Evolutionary conservation across 495 filamentous ascomycete genomes (phyloP).

Genomic region (Haplographium delicatum): DNA sequence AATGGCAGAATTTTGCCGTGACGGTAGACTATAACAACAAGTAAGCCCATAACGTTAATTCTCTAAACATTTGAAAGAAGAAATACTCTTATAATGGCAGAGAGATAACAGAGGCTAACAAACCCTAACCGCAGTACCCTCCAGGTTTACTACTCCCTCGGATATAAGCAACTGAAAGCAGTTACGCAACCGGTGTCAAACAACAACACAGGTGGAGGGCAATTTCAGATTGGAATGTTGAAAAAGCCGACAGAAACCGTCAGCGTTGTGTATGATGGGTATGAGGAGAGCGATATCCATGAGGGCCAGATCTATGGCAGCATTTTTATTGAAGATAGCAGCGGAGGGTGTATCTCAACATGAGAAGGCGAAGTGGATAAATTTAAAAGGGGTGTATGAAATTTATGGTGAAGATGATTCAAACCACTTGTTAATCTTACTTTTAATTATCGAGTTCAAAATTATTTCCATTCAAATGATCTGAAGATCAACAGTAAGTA

Average conservation of each 20-base stretch:
- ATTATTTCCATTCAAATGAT: too few relatives aligned
- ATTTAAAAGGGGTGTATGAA: too few relatives aligned
- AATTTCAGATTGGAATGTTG: slow-evolving; percentile 52
- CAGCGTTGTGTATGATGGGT: slow-evolving; percentile 48
- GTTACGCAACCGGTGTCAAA: slow-evolving; percentile 43
- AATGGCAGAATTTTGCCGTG: slow-evolving; percentile 57
- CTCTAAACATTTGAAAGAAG: too few relatives aligned
- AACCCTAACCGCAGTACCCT: slow-evolving; percentile 44
- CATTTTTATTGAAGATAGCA: slow-evolving; percentile 50
- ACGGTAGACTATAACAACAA: slow-evolving; percentile 46
- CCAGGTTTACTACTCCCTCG: slow-evolving; percentile 47
- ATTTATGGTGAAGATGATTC: too few relatives aligned
- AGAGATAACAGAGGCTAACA: too few relatives aligned
- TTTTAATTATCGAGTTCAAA: too few relatives aligned
- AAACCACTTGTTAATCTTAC: too few relatives aligned
- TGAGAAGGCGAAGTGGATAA: too few relatives aligned
- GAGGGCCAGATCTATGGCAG: slow-evolving; percentile 53
- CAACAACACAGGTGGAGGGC: slow-evolving; percentile 47
- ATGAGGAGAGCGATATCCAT: slow-evolving; percentile 42
- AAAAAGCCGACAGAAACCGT: slow-evolving; percentile 52
- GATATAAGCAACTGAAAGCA: slow-evolving; percentile 38
- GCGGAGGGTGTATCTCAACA: slow-evolving; percentile 36
- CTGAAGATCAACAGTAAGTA: too few relatives aligned
- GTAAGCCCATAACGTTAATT: slow-evolving; percentile 32
- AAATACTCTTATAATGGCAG: too few relatives aligned